phyloP scores from a whole-genome alignment of 805 yeast genomes.

The Saturnispora besseyi region DNA sequence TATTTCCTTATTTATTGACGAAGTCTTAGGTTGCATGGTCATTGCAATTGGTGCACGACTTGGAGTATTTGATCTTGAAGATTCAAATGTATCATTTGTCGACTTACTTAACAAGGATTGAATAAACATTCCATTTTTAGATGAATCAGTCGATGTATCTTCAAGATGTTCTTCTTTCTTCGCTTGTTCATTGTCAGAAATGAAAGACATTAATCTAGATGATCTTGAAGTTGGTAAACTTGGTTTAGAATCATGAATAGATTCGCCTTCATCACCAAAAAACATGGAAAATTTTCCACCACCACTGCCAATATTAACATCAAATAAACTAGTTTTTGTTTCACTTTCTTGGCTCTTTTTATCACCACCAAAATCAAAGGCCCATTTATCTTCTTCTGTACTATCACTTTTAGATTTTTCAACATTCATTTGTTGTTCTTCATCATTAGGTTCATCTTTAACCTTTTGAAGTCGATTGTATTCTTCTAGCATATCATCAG shows the following conservation, averaged over 20 bases:
- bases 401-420: neutral
- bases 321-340: constrained; percentile 2
- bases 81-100: neutral
- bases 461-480: neutral
- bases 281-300: constrained; percentile 22
- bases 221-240: constrained; percentile 3
- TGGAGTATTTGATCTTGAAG: neutral
- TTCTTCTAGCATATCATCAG: constrained; percentile 14
- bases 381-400: constrained; percentile 8
- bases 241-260: constrained; percentile 30
- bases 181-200: constrained; percentile 6
- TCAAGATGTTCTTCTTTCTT: neutral
- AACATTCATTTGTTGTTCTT: neutral
- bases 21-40: neutral
- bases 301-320: constrained; percentile 9
- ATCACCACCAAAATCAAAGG: constrained; percentile 10
- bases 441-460: neutral
- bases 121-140: constrained; percentile 35
- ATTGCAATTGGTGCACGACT: neutral
- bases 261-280: constrained; percentile 15
- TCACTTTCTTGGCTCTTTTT: constrained; percentile 1
- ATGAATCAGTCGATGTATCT: neutral
- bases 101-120: constrained; percentile 37
- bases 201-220: constrained; percentile 17
- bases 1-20: neutral